Conservation (phyloP, 352 stramenopile genomes). For the Phytophthora multivora region DNA sequence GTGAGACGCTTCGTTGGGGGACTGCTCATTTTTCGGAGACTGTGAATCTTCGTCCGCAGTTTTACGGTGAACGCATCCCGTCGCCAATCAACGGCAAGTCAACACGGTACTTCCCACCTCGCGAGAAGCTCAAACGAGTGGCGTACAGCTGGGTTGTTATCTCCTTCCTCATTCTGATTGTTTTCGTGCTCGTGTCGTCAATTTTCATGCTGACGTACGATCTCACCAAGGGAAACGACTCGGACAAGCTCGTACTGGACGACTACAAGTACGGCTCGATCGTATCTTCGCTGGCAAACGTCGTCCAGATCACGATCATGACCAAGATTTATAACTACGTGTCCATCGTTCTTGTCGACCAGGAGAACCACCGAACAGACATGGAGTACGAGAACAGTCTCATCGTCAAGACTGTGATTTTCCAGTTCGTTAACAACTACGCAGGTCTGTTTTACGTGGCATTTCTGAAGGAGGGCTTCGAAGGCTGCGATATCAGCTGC, state of each 20-base stretch:
- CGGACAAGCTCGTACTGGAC: conserved; percentile 60
- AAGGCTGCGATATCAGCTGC: conserved; percentile 76
- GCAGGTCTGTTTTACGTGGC: conserved; percentile 94
- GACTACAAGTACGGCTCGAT: conserved; percentile 74
- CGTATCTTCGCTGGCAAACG: conserved; percentile 72
- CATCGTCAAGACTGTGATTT: conserved; percentile 95
- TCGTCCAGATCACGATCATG: conserved; percentile 89
- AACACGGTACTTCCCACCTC: conserved; percentile 67
- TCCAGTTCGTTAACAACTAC: conserved; percentile 97
- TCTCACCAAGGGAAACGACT: conserved; percentile 65
- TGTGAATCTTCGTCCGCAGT: conserved; percentile 74
- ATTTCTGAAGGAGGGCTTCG: conserved; percentile 88
- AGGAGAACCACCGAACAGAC: conserved; percentile 94
- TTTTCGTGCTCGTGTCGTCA: conserved; percentile 70
- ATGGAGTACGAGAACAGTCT: conserved; percentile 91
- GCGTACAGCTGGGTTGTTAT: conserved; percentile 82
- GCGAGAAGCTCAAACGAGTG: conserved; percentile 75
- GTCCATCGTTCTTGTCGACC: conserved; percentile 89
- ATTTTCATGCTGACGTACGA: conserved; percentile 85
- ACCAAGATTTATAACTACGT: conserved; percentile 92
- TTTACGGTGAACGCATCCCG: conserved; percentile 73
- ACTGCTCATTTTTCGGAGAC: conserved; percentile 76
- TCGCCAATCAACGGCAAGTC: conserved; percentile 77
- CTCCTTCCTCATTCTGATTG: conserved; percentile 74
- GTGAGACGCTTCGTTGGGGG: conserved; percentile 85